Evolutionary conservation across 805 yeast species (phyloP).

Genomic region (Wickerhamiella siamensis): DNA sequence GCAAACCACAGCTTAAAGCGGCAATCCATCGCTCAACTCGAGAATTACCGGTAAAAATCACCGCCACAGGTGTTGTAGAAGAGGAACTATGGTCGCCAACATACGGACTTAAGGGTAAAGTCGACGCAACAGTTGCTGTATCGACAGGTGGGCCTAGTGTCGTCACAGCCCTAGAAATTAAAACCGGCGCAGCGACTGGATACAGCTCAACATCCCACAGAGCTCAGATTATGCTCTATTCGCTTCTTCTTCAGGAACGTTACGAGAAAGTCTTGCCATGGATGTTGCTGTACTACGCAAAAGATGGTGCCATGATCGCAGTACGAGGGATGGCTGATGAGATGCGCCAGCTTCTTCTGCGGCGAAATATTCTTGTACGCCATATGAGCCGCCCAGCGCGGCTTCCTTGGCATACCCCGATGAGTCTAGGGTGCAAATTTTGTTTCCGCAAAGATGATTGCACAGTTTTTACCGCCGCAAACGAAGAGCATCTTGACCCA

Average conservation of each 20-base stretch:
- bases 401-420: constrained; percentile 5
- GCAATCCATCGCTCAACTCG: constrained; percentile 18
- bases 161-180: constrained; percentile 74
- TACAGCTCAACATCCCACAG: constrained; percentile 50
- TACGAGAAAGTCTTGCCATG: constrained; percentile 54
- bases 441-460: constrained; percentile 20
- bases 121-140: constrained; percentile 75
- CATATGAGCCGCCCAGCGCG: constrained; percentile 32
- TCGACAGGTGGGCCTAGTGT: constrained; percentile 26
- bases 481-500: constrained; percentile 6
- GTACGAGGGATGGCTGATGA: constrained; percentile 43
- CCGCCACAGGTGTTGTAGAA: constrained; percentile 35
- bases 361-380: constrained; percentile 55
- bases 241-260: constrained; percentile 63
- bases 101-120: constrained; percentile 77
- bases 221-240: constrained; percentile 76
- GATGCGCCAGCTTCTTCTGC: constrained; percentile 50
- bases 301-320: constrained; percentile 38
- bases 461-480: constrained; percentile 16
- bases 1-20: constrained; percentile 7
- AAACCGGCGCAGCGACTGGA: constrained; percentile 46
- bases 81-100: constrained; percentile 86
- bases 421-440: constrained; percentile 26
- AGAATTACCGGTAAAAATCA: constrained; percentile 34
- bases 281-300: constrained; percentile 63